Evolutionary conservation across 768 basidiomycete genomes (phyloP).

Genomic region (Trametopsis cervina): DNA sequence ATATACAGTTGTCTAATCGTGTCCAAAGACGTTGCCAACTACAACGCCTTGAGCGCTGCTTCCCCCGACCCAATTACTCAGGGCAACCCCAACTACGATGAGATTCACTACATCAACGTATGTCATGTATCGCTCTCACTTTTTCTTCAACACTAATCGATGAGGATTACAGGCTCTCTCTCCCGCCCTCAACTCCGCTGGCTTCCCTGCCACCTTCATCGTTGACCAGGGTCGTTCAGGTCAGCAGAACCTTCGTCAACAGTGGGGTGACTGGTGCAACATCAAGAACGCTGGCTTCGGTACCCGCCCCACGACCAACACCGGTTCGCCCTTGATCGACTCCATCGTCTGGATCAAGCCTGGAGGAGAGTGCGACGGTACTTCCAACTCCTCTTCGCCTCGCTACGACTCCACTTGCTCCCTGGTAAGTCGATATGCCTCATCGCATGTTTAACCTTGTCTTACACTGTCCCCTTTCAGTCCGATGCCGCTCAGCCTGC

Average conservation of each 20-base stretch:
- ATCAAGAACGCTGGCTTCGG: constrained; percentile 60
- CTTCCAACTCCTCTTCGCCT: constrained; percentile 44
- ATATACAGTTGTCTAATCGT: background rate
- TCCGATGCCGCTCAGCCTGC: constrained; percentile 50
- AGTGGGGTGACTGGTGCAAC: constrained; percentile 65
- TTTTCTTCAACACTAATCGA: background rate
- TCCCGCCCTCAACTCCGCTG: constrained; percentile 34
- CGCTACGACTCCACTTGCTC: constrained; percentile 47
- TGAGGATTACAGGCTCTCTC: constrained; percentile 34
- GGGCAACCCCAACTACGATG: constrained; percentile 55
- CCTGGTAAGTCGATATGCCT: constrained; percentile 30
- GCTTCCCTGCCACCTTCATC: constrained; percentile 57
- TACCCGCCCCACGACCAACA: constrained; percentile 48
- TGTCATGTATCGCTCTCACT: constrained; percentile 4
- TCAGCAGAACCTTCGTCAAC: constrained; percentile 49
- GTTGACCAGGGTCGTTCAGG: constrained; percentile 64
- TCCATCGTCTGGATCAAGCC: constrained; percentile 64
- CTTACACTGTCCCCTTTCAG: constrained; percentile 5
- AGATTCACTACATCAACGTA: constrained; percentile 51
- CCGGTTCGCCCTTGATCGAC: constrained; percentile 47
- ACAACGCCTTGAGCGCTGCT: constrained; percentile 34
- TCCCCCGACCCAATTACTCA: constrained; percentile 56
- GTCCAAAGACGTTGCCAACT: constrained; percentile 26
- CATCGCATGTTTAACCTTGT: background rate
- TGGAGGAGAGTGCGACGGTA: constrained; percentile 62